Base-by-base conservation (phyloP, 768 basidiomycete genomes). In the Russula olivacea region DNA sequence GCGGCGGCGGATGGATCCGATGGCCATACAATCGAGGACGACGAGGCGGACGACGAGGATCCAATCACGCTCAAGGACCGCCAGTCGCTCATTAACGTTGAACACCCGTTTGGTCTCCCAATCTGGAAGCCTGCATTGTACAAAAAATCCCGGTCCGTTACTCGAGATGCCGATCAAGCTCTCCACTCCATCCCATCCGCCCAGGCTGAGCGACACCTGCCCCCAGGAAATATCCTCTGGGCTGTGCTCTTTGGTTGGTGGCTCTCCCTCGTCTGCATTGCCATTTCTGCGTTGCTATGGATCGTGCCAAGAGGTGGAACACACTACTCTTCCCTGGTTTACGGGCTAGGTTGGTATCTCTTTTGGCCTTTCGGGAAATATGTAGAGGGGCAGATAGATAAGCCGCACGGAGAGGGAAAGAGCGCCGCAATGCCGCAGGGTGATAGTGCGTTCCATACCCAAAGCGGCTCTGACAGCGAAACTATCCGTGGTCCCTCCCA, bases 71-170 rank as follows among this genome's bases (percentile, higher is more conserved):
- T 99, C 68, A 92, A 89, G 75, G 94, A 98, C 68, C 84, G 97
- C 34, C 97, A 99, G 74, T 97, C 95, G 48, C 89, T 97, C 69
- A 97, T 98, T 72, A 99, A 99, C 76, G 95, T 97, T 71, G 92
- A 96, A 72, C 97, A 99, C 74, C 97, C 97, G 15, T 99, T 99
- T 74, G 97, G 97, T 79, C 80, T 99, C 63, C 96, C 93, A 43
- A 98, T 99, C 72, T 99, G 97, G 97, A 99, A 99, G 74, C 97
- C 97, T 23, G 97, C 97, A 0, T 75, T 99, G 61, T 99, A 99
- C 85, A 94, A 95, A 76, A 99, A 99, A 73, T 89, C 91, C 36
- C 88, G 97, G 36, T 92, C 95, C 2, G 91, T 99, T 69, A 98
- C 95, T 54, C 91, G 96, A 55, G 85, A 93, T 76, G 97, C 97